Percentiles rank a stretch among this genome's conserved stretches.
Conservation (phyloP, 2,329 filamentous ascomycete species). For the Ceratocystis albifundus region DNA sequence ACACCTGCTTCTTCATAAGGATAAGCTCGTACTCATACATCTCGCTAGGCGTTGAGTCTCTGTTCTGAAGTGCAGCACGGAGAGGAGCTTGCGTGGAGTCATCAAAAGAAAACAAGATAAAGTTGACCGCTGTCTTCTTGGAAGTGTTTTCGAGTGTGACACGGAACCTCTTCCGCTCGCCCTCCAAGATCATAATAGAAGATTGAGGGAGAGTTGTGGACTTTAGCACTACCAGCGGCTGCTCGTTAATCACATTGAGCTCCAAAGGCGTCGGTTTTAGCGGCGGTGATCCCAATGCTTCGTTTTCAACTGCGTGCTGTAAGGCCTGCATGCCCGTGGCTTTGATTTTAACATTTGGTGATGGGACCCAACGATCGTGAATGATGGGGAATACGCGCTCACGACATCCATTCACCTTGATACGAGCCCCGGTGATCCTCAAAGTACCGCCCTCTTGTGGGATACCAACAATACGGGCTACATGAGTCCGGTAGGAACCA, state of each 20-base stretch:
- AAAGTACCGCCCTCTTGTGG: conserved; percentile 57
- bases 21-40: conserved; percentile 78
- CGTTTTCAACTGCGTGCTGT: conserved; percentile 34
- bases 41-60: conserved; percentile 66
- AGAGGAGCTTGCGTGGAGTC: conserved; percentile 74
- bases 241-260: conserved; percentile 64
- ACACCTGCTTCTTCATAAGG: conserved; percentile 60
- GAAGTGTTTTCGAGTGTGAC: conserved; percentile 74
- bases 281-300: conserved; percentile 32
- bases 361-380: conserved; percentile 59
- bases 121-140: conserved; percentile 57
- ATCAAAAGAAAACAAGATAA: conserved; percentile 77
- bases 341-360: conserved; percentile 63
- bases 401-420: conserved; percentile 71
- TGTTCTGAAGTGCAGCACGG: conserved; percentile 61
- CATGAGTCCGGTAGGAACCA: conserved; percentile 72
- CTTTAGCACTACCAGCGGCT: conserved; percentile 66
- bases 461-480: conserved; percentile 57
- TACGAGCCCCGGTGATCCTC: conserved; percentile 63
- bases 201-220: conserved; percentile 70
- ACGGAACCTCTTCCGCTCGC: conserved; percentile 66
- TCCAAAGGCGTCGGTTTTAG: conserved; percentile 43
- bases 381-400: conserved; percentile 80
- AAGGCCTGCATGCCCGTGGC: conserved; percentile 54
- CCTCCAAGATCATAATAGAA: conserved; percentile 84